Base-by-base conservation (phyloP, 2,329 filamentous ascomycete genomes). In the Thermoascus crustaceus region DNA sequence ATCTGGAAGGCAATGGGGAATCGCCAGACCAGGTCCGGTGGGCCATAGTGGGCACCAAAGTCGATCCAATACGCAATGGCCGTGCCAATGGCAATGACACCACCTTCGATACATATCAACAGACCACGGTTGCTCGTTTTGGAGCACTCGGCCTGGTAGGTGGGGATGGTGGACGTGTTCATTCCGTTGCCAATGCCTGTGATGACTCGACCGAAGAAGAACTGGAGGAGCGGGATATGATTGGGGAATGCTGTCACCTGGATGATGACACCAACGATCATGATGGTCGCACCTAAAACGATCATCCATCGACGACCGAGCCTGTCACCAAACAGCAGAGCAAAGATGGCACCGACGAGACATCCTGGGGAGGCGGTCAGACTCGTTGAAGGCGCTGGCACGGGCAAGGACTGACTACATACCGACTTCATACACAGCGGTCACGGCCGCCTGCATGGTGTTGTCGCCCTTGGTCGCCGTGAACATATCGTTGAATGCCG, bases 101-200 rank as follows among this genome's bases (percentile, higher is more conserved):
- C 71, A 46, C 67, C 71, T 49, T 68, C 73, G 31, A 78, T 75
- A 53, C 74, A 77, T 46, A 78, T 78, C 35, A 78, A 56, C 21
- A 76, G 66, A 44, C 76, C 76, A 44, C 75, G 69, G 53, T 76
- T 77, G 46, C 68, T 70, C 0, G 73, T 69, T 37, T 60, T 64
- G 3, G 68, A 69, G 48, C 68, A 72, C 45, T 73, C 70, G 5
- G 69, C 67, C 54, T 72, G 63, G 35, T 66, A 69, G 2, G 60
- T 64, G 1, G 66, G 66, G 18, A 67, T 65, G 0, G 63, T 67
- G 4, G 55, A 57, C 3, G 64, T 68, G 49, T 68, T 69, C 47
- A 69, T 65, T 6, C 66, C 66, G 37, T 68, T 69, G 13, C 65
- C 66, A 11, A 68, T 42, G 16, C 66, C 66, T 10, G 66, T 68